Conservation (phyloP, 129 eudicot species). For the Lactuca saligna region DNA sequence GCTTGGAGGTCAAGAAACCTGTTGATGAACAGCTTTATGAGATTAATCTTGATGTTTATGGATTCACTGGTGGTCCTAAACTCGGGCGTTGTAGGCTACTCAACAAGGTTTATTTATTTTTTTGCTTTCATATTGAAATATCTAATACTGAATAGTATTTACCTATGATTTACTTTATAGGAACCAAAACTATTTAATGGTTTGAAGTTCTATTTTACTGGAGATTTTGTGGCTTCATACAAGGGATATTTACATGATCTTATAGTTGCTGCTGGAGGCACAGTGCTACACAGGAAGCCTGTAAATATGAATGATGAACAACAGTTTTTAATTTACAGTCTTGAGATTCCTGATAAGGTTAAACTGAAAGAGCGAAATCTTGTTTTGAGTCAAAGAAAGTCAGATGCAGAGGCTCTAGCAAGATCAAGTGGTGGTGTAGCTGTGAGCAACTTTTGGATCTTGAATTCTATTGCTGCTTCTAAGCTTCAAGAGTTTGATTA, state of each 20-base stretch:
- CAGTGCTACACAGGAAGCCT: constrained; percentile 77
- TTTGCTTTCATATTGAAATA: not conserved
- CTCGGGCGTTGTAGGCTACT: constrained; percentile 71
- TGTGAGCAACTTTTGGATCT: constrained; percentile 82
- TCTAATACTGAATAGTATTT: constrained; percentile 2
- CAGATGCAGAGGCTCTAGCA: constrained; percentile 69
- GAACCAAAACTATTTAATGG: constrained; percentile 72
- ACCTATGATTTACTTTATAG: constrained; percentile 41
- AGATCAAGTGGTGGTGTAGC: constrained; percentile 54
- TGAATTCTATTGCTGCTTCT: constrained; percentile 76
- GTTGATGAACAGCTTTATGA: constrained; percentile 80
- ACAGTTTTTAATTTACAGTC: constrained; percentile 54
- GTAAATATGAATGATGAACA: constrained; percentile 33
- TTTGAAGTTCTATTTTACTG: constrained; percentile 55
- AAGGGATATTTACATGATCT: constrained; percentile 85
- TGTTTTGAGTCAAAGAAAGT: constrained; percentile 42
- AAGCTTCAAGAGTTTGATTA: constrained; percentile 47
- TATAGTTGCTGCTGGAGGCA: constrained; percentile 83
- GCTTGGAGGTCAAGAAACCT: constrained; percentile 64
- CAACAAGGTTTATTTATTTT: constrained; percentile 58
- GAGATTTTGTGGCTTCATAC: constrained; percentile 77
- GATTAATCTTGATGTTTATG: constrained; percentile 69
- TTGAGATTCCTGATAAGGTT: constrained; percentile 68
- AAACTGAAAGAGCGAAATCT: constrained; percentile 30
- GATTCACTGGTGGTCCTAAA: constrained; percentile 77